These are phyloP conservation scores for Stephania japonica DNA, from an alignment of 164 flowering plant species.

Conservation along the genomic window DNA sequence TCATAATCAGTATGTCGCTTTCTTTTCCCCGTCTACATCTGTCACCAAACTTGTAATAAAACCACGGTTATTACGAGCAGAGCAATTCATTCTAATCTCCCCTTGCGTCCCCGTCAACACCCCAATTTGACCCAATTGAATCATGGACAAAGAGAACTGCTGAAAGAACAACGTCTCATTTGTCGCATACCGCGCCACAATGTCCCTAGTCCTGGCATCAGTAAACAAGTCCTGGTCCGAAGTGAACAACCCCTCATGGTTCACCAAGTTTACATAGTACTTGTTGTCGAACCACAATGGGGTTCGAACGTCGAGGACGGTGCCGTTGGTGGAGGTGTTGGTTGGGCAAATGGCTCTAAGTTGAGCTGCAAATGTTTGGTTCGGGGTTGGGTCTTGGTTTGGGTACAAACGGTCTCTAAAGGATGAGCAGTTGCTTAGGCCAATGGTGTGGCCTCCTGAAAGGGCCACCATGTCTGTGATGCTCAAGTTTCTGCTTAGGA, in stretches of 20 bases:
- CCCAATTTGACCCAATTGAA: slow-evolving; percentile 8
- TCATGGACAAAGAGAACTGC: slow-evolving; percentile 10
- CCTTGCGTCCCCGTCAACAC: slow-evolving; percentile 15
- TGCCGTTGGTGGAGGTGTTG: neutral
- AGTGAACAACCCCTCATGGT: slow-evolving; percentile 23
- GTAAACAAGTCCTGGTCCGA: slow-evolving; percentile 26
- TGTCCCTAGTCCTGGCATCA: slow-evolving; percentile 14
- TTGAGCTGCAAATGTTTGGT: slow-evolving; percentile 14
- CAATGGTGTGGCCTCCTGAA: slow-evolving; percentile 61
- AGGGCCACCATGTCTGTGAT: slow-evolving; percentile 48
- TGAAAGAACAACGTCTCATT: slow-evolving; percentile 9
- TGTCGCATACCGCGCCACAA: slow-evolving; percentile 20
- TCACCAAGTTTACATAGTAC: slow-evolving; percentile 23
- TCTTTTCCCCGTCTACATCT: neutral
- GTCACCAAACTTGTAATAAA: neutral
- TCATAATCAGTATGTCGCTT: neutral
- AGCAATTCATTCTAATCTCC: slow-evolving; percentile 14
- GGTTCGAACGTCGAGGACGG: slow-evolving; percentile 17
- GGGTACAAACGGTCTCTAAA: slow-evolving; percentile 23
- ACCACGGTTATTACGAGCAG: slow-evolving; percentile 1
- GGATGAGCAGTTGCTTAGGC: slow-evolving; percentile 25
- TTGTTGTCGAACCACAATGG: slow-evolving; percentile 24
- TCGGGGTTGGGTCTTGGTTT: slow-evolving; percentile 18
- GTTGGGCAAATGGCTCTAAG: slow-evolving; percentile 20
- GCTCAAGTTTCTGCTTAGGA: slow-evolving; percentile 29